A percentile compares a stretch with the other conserved stretches of the same genome.
phyloP scores from a whole-genome alignment of 257 asterid species.

The Solanum sejunctum region DNA sequence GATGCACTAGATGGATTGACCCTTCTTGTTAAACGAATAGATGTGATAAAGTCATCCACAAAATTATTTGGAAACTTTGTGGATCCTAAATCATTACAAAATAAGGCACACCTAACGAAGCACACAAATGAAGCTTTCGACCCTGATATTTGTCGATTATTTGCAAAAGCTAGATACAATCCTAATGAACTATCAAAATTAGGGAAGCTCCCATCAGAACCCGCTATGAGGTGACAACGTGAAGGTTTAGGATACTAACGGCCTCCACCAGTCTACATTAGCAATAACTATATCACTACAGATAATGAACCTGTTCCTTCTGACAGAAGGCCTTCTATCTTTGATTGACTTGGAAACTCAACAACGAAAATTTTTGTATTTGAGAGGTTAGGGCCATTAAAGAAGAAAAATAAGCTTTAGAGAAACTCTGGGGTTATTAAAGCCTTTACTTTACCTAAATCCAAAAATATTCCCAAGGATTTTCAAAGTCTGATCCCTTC shows the following conservation, averaged over 20 bases:
- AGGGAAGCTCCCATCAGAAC: neutral
- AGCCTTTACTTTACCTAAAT: neutral
- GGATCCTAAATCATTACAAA: neutral
- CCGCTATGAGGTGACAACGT: neutral
- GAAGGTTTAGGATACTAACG: neutral
- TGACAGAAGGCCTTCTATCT: neutral
- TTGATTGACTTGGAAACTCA: neutral
- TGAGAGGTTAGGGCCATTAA: neutral
- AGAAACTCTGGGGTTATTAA: neutral
- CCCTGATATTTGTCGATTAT: neutral
- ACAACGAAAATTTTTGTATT: neutral
- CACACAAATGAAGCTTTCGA: neutral
- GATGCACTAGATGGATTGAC: neutral
- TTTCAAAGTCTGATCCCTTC: neutral
- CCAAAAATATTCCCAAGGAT: neutral
- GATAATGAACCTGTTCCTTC: neutral
- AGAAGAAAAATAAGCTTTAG: neutral
- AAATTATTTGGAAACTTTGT: neutral
- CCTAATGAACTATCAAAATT: neutral
- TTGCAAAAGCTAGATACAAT: neutral
- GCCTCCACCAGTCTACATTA: neutral
- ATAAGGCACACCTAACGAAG: neutral
- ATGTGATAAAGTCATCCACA: neutral
- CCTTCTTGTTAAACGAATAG: neutral
- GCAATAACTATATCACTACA: neutral